Evolutionary conservation across 2,329 filamentous ascomycete species (phyloP), one percentile per base, ranked within the genome.

Genomic region (Aspergillus hortae): DNA sequence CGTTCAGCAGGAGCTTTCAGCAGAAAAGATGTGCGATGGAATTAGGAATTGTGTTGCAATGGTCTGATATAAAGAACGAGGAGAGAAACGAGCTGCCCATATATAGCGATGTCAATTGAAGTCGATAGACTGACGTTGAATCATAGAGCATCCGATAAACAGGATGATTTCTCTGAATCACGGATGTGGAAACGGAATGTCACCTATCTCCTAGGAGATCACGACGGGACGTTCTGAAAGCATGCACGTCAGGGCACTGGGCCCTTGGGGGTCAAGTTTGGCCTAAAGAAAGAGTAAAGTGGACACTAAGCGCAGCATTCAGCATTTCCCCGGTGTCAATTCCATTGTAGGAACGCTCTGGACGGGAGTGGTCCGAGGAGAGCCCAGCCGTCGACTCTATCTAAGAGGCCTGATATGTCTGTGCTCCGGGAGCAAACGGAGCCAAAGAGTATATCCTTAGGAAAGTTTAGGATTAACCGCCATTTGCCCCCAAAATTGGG

Each of bases 351-450:
- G 35, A 2, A 4, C 4, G 35, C 35, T 38, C 14, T 17, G 15
- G 35, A 38, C 35, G 35, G 35, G 11, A 38, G 14, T 38, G 14
- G 14, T 38, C 35, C 35, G 35, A 38, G 35, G 35, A 38, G 35
- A 38, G 35, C 4, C 27, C 27, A 30, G 27, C 27, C 10, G 35
- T 11, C 15, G 33, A 41, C 21, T 38, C 30, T 56, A 61, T 59
- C 60, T 47, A 27, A 10, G 15, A 9, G 25, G 36, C 27, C 48
- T 60, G 57, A 63, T 60, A 58, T 46, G 61, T 55, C 23, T 36
- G 50, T 36, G 30, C 36, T 44, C 35, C 35, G 35, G 35, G 35
- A 38, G 14, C 12, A 38, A n/a, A 38, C 35, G 35, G 35, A 38
- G 6, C 14, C 6, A 6, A 38, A 6, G 11, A 11, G 27, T 3